These are phyloP conservation scores for Lactarius tabidus DNA, from an alignment of 768 basidiomycete genomes.

Conservation along the genomic window DNA sequence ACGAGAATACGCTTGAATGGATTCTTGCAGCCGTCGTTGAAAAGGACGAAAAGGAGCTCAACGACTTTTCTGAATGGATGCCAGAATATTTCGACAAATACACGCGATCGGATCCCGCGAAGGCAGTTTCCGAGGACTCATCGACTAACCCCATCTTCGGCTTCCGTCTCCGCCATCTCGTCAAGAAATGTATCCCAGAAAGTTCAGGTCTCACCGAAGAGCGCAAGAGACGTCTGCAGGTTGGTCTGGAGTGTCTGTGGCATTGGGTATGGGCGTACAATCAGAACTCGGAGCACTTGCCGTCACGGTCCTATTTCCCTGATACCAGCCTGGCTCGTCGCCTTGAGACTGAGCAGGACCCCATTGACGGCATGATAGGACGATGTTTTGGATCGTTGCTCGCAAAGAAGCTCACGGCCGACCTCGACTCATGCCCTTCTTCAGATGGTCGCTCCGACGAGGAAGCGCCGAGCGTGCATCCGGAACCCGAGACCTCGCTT, in stretches of 20 bases:
- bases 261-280: not conserved
- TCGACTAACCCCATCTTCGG: not conserved
- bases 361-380: not conserved
- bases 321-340: not conserved
- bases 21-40: not conserved
- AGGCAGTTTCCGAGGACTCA: not conserved
- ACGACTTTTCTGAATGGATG: not conserved
- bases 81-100: not conserved
- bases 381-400: not conserved
- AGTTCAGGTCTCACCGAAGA: too few relatives aligned
- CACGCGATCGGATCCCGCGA: too few relatives aligned
- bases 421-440: not conserved
- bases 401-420: not conserved
- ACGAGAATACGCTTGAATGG: not conserved
- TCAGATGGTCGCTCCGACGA: not conserved
- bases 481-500: not conserved
- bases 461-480: not conserved
- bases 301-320: too few relatives aligned
- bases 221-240: too few relatives aligned
- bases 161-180: not conserved
- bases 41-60: not conserved
- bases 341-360: too few relatives aligned
- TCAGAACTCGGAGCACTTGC: too few relatives aligned
- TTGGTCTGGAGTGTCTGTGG: not conserved
- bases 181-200: too few relatives aligned